Percentiles rank a stretch among this genome's conserved stretches.
Conservation (phyloP, 805 yeast species). For the Myxozyma melibiosi region DNA sequence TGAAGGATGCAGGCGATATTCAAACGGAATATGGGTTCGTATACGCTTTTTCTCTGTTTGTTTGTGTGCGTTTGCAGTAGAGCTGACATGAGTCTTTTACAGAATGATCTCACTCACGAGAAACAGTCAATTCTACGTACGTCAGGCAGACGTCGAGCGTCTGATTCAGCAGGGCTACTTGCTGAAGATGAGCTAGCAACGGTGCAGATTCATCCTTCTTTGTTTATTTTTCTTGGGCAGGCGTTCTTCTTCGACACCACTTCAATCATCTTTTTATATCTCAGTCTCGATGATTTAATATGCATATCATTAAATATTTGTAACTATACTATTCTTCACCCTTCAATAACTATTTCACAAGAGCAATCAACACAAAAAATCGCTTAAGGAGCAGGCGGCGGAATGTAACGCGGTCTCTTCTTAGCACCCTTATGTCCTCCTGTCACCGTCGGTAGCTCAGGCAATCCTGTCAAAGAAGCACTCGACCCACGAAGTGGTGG, state of each 20-base stretch:
- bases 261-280: too few species aligned
- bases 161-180: slow-evolving; percentile 91
- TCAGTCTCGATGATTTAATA: too few species aligned
- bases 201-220: background rate
- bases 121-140: slow-evolving; percentile 90
- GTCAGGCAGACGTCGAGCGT: slow-evolving; percentile 92
- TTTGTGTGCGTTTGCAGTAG: background rate
- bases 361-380: too few species aligned
- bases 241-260: too few species aligned
- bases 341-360: background rate
- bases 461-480: slow-evolving; percentile 17
- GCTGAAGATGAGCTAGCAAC: slow-evolving; percentile 44
- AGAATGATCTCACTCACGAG: slow-evolving; percentile 84
- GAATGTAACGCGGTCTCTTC: slow-evolving; percentile 29
- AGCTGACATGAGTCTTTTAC: slow-evolving; percentile 8
- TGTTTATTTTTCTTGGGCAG: background rate
- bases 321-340: background rate
- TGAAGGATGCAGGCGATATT: slow-evolving; percentile 94
- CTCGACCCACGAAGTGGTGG: slow-evolving; percentile 10
- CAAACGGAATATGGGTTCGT: slow-evolving; percentile 87
- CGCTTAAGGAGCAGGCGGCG: slow-evolving; percentile 27
- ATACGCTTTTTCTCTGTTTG: background rate
- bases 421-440: slow-evolving; percentile 17
- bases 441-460: slow-evolving; percentile 12
- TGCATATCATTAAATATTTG: background rate